Evolutionary conservation across 148 eudicot species (phyloP), one percentile per base, ranked within the genome.

Genomic region (Heliamphora exappendiculata): DNA sequence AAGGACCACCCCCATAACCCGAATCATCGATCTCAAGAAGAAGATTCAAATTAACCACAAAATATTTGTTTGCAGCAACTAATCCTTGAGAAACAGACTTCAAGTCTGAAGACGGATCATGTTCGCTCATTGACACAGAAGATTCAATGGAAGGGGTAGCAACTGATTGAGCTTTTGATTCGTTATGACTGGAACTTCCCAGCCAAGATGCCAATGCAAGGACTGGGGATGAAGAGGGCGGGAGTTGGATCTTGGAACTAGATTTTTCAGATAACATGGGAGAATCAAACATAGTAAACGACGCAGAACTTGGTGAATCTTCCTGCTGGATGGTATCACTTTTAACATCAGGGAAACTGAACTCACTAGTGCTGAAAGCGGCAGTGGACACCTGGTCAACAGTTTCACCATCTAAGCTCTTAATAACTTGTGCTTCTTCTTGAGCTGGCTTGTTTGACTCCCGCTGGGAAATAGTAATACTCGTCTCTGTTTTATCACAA

Each of bases 1-100:
- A 93, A 13, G 99, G 94, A 74, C 99, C 99, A 63, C 98, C 95
- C 14, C 92, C 97, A 82, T 93, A 96, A 60, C 99, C 94, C 79
- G 88, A 83, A 82, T 93, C 94, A 85, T 96, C 95, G 41, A 91
- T 84, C 77, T 93, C 93, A 70, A 96, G 89, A 71, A 96, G 87
- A 41, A 93, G 87, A 74, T 86, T 84, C 60, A 89, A 79, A 78
- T 84, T 85, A 66, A 93, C 85, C 31, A 77, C 82, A 82, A 86
- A 83, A 76, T 80, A 79, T 49, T 85, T 57, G 74, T 72, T 86
- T 80, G 89, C 84, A 39, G 79, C 63, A 75, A 74, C 59, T 75
- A 87, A 67, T 69, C 84, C 87, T 77, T 82, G 91, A 78, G 88
- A 80, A 74, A 42, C 70, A 58, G 86, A 81, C 76, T 87, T 96